A percentile compares a stretch with the other conserved stretches of the same genome.
phyloP scores from a whole-genome alignment of 2,329 filamentous ascomycete genomes.

The Venturia carpophila region DNA sequence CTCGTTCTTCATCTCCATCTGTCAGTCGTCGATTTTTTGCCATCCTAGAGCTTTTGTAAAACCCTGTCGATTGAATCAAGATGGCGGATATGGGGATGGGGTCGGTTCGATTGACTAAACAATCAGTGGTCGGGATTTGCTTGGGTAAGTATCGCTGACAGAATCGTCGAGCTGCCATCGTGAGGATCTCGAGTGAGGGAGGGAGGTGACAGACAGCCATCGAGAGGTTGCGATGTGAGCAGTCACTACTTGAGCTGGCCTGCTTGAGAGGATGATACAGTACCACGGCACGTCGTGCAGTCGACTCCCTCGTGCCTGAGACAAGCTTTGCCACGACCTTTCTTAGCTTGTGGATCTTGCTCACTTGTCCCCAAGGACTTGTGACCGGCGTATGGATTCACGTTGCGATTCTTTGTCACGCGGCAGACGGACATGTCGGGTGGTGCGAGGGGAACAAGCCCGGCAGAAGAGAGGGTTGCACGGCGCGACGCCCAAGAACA shows the following conservation, averaged over 20 bases:
- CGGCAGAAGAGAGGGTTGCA: too few relatives aligned
- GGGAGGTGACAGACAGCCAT: too few relatives aligned
- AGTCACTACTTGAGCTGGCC: too few relatives aligned
- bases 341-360: background rate
- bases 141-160: background rate
- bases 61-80: too few relatives aligned
- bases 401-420: background rate
- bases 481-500: too few relatives aligned
- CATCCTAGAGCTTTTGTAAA: background rate
- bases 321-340: background rate
- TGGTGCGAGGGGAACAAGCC: background rate
- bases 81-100: too few relatives aligned
- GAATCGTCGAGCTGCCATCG: background rate
- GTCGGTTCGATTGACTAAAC: too few relatives aligned
- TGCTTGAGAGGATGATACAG: too few relatives aligned
- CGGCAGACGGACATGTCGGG: background rate
- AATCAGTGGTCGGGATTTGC: background rate
- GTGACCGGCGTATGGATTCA: background rate
- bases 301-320: background rate
- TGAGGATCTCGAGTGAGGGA: background rate
- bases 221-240: too few relatives aligned
- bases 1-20: background rate
- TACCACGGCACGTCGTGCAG: too few relatives aligned
- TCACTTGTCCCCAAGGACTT: background rate
- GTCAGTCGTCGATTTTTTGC: background rate